phyloP scores from a whole-genome alignment of 306 rosid genomes.

The Lathyrus sativus region DNA sequence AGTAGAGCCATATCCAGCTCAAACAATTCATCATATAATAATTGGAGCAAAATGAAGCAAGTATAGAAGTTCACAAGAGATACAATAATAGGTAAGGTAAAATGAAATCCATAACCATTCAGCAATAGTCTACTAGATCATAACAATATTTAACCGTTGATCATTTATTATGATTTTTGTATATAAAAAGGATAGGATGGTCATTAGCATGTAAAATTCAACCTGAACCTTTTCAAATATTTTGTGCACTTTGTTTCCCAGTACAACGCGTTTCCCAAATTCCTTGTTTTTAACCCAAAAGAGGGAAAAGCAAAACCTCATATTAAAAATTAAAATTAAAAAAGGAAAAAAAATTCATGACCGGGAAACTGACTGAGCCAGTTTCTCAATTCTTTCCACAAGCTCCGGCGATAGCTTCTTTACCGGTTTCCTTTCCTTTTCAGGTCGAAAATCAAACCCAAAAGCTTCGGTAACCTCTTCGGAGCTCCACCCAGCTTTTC shows the following conservation, averaged over 20 bases:
- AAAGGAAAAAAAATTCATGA: slow-evolving; percentile 37
- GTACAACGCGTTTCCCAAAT: slow-evolving; percentile 55
- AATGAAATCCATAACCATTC: too few relatives aligned
- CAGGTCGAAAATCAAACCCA: slow-evolving; percentile 90
- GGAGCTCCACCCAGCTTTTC: slow-evolving; percentile 98
- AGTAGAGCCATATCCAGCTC: slow-evolving; percentile 17
- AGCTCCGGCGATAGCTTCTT: slow-evolving; percentile 86
- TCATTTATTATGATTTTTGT: slow-evolving; percentile 7
- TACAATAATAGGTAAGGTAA: too few relatives aligned
- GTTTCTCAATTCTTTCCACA: slow-evolving; percentile 73
- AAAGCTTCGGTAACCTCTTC: slow-evolving; percentile 88
- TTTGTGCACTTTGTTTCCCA: slow-evolving; percentile 47
- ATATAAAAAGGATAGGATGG: slow-evolving; percentile 14
- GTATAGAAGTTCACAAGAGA: background rate
- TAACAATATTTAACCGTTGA: background rate
- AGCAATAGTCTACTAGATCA: background rate
- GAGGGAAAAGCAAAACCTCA: slow-evolving; percentile 45
- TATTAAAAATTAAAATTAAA: background rate
- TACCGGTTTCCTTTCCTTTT: slow-evolving; percentile 74
- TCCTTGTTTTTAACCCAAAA: slow-evolving; percentile 33
- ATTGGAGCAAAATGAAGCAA: background rate
- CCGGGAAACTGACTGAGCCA: slow-evolving; percentile 89
- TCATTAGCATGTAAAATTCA: slow-evolving; percentile 33
- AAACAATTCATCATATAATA: background rate
- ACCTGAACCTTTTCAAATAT: slow-evolving; percentile 42